These are phyloP conservation scores for Fraxinus floribunda DNA, from an alignment of 305 asterid species.

Conservation along the genomic window DNA sequence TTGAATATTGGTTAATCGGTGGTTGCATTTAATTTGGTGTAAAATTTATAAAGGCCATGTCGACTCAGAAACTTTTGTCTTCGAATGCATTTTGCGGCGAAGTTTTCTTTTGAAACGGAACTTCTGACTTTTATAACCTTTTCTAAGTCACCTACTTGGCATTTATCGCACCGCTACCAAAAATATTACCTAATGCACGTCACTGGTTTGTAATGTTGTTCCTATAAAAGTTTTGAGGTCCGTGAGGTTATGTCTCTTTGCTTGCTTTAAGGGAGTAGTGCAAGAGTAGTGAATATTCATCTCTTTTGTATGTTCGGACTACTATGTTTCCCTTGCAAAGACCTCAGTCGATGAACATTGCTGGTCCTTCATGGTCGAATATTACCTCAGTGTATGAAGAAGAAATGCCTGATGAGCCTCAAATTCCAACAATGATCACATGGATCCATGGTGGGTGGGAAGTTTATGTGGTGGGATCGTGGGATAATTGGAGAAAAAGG, in stretches of 20 bases:
- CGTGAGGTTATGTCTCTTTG: neutral
- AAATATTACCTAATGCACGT: neutral
- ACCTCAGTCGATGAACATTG: conserved; percentile 52
- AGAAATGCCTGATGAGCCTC: conserved; percentile 41
- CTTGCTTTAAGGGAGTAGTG: conserved; percentile 9
- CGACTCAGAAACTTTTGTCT: neutral
- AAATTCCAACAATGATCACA: conserved; percentile 71
- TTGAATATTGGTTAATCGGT: conserved; percentile 10
- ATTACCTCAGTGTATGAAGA: conserved; percentile 51
- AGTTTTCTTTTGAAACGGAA: neutral
- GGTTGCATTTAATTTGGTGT: neutral
- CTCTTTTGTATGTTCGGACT: conserved; percentile 40
- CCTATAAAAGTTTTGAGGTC: conserved; percentile 12
- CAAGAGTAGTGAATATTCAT: conserved; percentile 7
- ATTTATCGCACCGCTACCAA: neutral
- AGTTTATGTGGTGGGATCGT: conserved; percentile 78
- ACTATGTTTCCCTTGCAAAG: conserved; percentile 64
- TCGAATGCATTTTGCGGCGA: neutral
- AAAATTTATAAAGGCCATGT: neutral
- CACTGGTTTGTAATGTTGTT: conserved; percentile 11
- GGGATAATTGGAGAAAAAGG: conserved; percentile 91
- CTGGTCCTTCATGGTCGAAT: conserved; percentile 62
- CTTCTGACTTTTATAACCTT: neutral
- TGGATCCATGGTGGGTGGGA: conserved; percentile 78
- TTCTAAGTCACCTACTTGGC: neutral